Percentiles rank a stretch among this genome's conserved stretches.
These are phyloP conservation scores for Russula sp. DNA, from an alignment of 768 basidiomycete genomes.

Conservation along the genomic window DNA sequence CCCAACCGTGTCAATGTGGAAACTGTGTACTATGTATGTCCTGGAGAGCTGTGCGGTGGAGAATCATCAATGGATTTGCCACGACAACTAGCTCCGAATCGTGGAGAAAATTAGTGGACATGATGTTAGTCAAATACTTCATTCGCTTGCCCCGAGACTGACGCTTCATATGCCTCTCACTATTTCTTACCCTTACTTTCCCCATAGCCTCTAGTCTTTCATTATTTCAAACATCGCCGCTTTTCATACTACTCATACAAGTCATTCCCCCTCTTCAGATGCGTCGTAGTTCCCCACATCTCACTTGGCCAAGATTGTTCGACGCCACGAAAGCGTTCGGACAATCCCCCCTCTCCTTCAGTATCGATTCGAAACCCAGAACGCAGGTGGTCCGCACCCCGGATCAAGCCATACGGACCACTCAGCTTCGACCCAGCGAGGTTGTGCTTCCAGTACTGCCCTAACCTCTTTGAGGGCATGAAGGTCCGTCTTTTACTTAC, in stretches of 20 bases:
- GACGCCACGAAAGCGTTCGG: no score
- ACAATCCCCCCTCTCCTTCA: no score
- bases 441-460: constrained; percentile 57
- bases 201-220: no score
- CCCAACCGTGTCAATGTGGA: constrained; percentile 64
- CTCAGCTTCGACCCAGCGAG: constrained; percentile 51
- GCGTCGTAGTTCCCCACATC: no score
- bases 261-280: no score
- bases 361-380: no score
- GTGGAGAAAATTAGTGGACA: constrained; percentile 82
- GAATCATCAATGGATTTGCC: constrained; percentile 77
- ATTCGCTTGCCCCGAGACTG: constrained; percentile 72
- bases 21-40: constrained; percentile 64
- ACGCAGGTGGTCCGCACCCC: constrained; percentile 57
- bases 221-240: no score
- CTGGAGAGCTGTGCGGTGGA: constrained; percentile 80
- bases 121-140: constrained; percentile 83
- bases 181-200: no score
- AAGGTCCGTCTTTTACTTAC: constrained; percentile 40
- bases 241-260: no score
- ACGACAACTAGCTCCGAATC: constrained; percentile 66
- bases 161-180: no score
- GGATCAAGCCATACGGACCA: constrained; percentile 66
- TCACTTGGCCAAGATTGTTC: no score
- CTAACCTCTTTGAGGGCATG: constrained; percentile 58